phyloP scores from a whole-genome alignment of 2,329 filamentous ascomycete species.

The Incumbomyces delicatus region DNA sequence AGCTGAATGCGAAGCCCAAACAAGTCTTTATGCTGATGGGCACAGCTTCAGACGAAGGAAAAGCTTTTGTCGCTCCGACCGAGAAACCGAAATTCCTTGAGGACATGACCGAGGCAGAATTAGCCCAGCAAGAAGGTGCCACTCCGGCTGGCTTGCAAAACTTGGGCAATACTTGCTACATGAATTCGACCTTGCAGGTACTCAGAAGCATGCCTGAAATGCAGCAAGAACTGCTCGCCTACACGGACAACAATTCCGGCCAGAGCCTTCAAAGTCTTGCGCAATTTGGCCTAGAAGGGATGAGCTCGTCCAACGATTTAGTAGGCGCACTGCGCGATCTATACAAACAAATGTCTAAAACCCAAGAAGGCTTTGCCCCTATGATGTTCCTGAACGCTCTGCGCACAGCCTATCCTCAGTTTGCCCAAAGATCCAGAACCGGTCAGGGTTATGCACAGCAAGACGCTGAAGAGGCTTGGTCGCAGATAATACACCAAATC shows the following conservation, averaged over 20 bases:
- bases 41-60: constrained; percentile 55
- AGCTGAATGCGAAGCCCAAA: constrained; percentile 73
- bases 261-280: constrained; percentile 35
- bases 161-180: constrained; percentile 94
- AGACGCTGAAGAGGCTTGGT: constrained; percentile 97
- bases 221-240: constrained; percentile 64
- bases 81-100: constrained; percentile 82
- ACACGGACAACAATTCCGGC: constrained; percentile 32
- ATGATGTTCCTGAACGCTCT: constrained; percentile 73
- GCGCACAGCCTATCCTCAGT: constrained; percentile 75
- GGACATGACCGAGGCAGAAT: constrained; percentile 94
- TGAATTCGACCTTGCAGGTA: constrained; percentile 94
- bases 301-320: constrained; percentile 57
- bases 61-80: constrained; percentile 57
- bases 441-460: constrained; percentile 89
- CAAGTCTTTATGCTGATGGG: constrained; percentile 96
- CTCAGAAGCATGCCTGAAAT: constrained; percentile 83
- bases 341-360: constrained; percentile 82
- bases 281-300: constrained; percentile 48
- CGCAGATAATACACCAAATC: constrained; percentile 79
- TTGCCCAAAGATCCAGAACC: constrained; percentile 76
- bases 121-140: constrained; percentile 70
- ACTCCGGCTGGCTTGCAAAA: constrained; percentile 84
- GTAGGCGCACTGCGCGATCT: constrained; percentile 69
- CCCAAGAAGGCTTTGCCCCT: constrained; percentile 77